Conservation (phyloP, 73 alveolate species). For the Paramecium sexaurelia region DNA sequence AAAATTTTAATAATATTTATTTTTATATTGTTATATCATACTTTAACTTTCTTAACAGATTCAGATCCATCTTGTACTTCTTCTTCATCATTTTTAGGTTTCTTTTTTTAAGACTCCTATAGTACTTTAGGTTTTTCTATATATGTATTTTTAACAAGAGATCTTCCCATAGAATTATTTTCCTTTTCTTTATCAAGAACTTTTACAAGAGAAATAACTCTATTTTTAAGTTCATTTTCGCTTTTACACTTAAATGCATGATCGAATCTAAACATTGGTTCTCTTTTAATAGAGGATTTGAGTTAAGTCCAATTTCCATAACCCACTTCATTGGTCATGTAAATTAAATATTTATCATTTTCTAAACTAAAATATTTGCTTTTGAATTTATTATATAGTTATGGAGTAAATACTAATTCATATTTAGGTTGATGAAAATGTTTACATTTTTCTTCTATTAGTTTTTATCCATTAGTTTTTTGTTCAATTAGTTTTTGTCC, state of each 20-base stretch:
- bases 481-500: constrained; percentile 80
- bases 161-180: constrained; percentile 12
- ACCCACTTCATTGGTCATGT: constrained; percentile 89
- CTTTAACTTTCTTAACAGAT: constrained; percentile 3
- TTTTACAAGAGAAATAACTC: constrained; percentile 94
- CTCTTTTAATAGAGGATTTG: constrained; percentile 85
- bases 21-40: too few species aligned
- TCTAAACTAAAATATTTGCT: constrained; percentile 82
- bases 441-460: constrained; percentile 82
- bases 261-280: constrained; percentile 91
- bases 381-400: constrained; percentile 73
- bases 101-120: background rate
- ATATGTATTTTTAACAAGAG: background rate
- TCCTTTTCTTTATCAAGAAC: constrained; percentile 92
- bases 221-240: constrained; percentile 92
- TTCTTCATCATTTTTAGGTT: background rate
- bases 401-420: constrained; percentile 61
- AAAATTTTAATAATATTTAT: background rate
- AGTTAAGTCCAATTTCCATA: constrained; percentile 97
- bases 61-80: constrained; percentile 17
- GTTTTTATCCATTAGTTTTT: constrained; percentile 68
- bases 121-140: constrained; percentile 12
- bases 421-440: constrained; percentile 58
- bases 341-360: constrained; percentile 83
- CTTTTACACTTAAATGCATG: constrained; percentile 93